Evolutionary conservation across 1,284 basidiomycete genomes (phyloP).

Genomic region (Tilletiaria anomala): DNA sequence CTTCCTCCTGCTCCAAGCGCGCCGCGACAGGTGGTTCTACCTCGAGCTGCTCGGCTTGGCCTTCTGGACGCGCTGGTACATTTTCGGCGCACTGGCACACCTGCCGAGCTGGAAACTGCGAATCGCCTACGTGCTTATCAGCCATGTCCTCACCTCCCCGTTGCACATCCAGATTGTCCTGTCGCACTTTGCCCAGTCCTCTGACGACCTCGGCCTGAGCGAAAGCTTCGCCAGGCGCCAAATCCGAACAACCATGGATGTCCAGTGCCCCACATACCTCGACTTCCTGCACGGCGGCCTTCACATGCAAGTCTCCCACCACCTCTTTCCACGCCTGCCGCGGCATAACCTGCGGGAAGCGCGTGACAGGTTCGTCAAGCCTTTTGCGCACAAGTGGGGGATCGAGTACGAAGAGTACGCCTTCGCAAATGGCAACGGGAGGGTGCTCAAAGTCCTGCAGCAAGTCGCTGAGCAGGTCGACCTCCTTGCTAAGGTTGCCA

Average conservation of each 20-base stretch:
- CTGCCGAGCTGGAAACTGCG: constrained; percentile 55
- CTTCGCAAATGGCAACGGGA: constrained; percentile 66
- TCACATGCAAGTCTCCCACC: constrained; percentile 92
- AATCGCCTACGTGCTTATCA: constrained; percentile 59
- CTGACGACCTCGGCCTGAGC: constrained; percentile 70
- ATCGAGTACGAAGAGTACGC: constrained; percentile 72
- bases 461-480: constrained; percentile 67
- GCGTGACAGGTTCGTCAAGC: constrained; percentile 59
- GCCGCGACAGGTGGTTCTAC: constrained; percentile 30
- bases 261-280: constrained; percentile 66
- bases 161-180: constrained; percentile 89
- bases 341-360: constrained; percentile 79
- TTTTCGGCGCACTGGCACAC: constrained; percentile 46
- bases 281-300: constrained; percentile 83
- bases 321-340: constrained; percentile 87
- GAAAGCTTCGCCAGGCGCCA: constrained; percentile 89
- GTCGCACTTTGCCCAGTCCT: constrained; percentile 93
- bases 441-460: constrained; percentile 60
- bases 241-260: constrained; percentile 88
- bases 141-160: constrained; percentile 65
- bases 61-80: constrained; percentile 71
- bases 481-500: constrained; percentile 51
- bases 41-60: constrained; percentile 55
- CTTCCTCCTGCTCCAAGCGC: constrained; percentile 51
- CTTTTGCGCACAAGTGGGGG: constrained; percentile 50